Conservation (phyloP, 1,284 basidiomycete genomes). For the Ustilago xerochloae region DNA sequence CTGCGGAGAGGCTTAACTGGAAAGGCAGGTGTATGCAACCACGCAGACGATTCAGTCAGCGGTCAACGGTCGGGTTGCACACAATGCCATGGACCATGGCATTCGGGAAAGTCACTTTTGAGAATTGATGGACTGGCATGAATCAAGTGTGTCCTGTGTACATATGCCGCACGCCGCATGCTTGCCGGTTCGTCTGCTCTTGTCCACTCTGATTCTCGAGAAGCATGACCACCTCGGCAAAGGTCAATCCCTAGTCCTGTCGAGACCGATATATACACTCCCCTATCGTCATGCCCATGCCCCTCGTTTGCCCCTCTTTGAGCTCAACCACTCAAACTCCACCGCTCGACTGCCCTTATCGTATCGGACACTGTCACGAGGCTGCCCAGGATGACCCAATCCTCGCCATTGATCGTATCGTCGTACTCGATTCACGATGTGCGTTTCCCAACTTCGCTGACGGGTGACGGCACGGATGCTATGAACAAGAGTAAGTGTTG, state of each 20-base stretch:
- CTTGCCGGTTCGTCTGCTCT: too few species aligned
- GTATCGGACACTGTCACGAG: too few species aligned
- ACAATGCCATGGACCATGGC: too few species aligned
- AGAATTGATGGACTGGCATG: too few species aligned
- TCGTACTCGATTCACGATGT: conserved; percentile 50
- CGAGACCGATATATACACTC: neutral
- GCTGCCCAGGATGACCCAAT: conserved; percentile 27
- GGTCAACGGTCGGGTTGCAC: too few species aligned
- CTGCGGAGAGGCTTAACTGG: neutral
- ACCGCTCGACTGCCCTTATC: neutral
- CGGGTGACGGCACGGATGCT: conserved; percentile 88
- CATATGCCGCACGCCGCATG: too few species aligned
- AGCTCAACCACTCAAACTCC: neutral
- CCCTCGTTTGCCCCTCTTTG: neutral
- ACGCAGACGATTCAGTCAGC: too few species aligned
- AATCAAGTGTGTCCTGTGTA: too few species aligned
- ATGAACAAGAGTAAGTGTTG: conserved; percentile 79
- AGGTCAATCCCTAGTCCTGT: neutral
- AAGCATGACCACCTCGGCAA: neutral
- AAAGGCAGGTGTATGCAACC: too few species aligned
- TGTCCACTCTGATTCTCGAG: neutral
- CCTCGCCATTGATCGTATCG: conserved; percentile 41
- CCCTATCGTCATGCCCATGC: neutral
- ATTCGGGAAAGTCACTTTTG: too few species aligned
- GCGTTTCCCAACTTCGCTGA: conserved; percentile 69